Evolutionary conservation across 73 alveolate species (phyloP).

Genomic region (Paramecium caudatum): DNA sequence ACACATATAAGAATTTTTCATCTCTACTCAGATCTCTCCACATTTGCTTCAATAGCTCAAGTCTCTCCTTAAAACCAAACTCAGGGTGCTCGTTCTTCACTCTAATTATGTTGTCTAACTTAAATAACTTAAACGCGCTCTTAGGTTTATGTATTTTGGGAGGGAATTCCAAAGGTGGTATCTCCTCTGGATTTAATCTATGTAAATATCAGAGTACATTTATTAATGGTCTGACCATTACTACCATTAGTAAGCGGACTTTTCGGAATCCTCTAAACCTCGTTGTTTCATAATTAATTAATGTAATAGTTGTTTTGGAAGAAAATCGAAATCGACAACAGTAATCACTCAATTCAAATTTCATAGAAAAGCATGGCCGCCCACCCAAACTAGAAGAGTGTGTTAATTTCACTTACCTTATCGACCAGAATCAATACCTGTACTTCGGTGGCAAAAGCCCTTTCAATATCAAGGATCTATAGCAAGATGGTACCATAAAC

Average conservation of each 20-base stretch:
- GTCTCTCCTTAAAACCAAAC: slow-evolving; percentile 57
- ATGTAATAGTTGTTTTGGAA: slow-evolving; percentile 68
- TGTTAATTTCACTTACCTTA: slow-evolving; percentile 62
- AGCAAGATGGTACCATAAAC: no score
- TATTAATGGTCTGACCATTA: slow-evolving; percentile 15
- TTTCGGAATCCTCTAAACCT: slow-evolving; percentile 10
- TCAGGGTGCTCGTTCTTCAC: slow-evolving; percentile 34
- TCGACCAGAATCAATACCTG: slow-evolving; percentile 68
- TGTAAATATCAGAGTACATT: not conserved
- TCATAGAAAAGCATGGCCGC: slow-evolving; percentile 54
- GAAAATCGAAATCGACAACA: slow-evolving; percentile 68
- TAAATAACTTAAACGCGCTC: slow-evolving; percentile 34
- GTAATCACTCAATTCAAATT: slow-evolving; percentile 31
- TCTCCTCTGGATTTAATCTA: slow-evolving; percentile 21
- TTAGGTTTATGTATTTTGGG: not conserved
- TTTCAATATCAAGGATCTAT: slow-evolving; percentile 56
- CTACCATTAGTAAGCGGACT: not conserved
- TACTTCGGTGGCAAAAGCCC: slow-evolving; percentile 70
- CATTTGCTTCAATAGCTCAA: slow-evolving; percentile 24
- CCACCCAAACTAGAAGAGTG: slow-evolving; percentile 76
- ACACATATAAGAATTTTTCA: slow-evolving; percentile 46
- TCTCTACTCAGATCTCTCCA: not conserved
- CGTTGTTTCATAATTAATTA: not conserved
- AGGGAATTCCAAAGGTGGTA: not conserved
- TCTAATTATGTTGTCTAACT: not conserved